Base-by-base conservation (phyloP, 345 rosid species). In the Gossypium australe region DNA sequence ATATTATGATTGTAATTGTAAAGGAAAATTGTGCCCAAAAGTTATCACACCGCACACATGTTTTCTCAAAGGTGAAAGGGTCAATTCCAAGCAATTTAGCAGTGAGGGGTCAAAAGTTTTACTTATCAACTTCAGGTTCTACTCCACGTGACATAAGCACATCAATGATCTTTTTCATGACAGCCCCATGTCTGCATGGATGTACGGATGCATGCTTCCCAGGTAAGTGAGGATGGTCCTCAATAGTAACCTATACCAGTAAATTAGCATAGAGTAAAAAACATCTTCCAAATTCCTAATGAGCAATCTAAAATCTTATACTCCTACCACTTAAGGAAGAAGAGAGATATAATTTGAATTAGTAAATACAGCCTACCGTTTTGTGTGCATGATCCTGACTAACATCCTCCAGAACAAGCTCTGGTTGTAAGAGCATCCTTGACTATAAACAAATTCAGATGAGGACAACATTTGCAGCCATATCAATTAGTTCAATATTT, bases 141-240 rank as follows among this genome's bases (percentile, higher is more conserved):
- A 93, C 98, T 64, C 97, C 99, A 51, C 84, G 97, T 3, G 98
- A 91, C 98, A 96, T 88, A 73, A 92, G 78, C 38, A 93, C 97
- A 81, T 93, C 99, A 80, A 93, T 96, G 52, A 96, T 93, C 84
- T 93, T 96, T 88, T 96, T 96, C 99, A 96, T 96, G 47, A 96
- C 99, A 57, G 98, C 99, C 17, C 97, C 99, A 84, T 96, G 99
- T 64, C 88, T 86, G 80, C 99, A 96, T 56, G 99, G 99, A 85
- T 96, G 99, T 38, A 96, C 93, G 66, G 99, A 96, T 18, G 99
- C 99, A 71, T 96, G 99, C 84, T 96, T 96, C 78, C 99, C 98
- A 53, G 97, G 90, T 80, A 96, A 85, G 78, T 96, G 99, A 17
- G 99, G 94, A 81, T 96, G 99, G 77, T 91, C 99, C 84, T 93